These are phyloP conservation scores for Wickerhamomyces sp. DNA, from an alignment of 1,139 yeast species.

Conservation along the genomic window DNA sequence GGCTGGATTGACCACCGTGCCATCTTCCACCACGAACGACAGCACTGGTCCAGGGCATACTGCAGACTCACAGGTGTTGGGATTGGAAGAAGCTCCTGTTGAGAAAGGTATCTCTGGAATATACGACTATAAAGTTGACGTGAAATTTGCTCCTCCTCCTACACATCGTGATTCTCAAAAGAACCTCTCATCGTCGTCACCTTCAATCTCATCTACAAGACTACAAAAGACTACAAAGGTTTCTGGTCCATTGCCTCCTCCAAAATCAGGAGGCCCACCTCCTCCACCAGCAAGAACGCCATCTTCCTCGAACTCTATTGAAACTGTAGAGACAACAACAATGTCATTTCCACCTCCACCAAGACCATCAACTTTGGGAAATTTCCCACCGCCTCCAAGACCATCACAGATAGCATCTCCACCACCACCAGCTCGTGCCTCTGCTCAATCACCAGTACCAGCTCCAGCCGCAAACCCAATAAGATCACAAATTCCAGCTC, in stretches of 20 bases:
- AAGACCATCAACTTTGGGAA: conserved; percentile 1
- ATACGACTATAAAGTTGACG: conserved; percentile 24
- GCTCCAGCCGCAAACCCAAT: no score
- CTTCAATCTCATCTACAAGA: no score
- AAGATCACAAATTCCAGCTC: no score
- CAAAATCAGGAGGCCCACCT: conserved; percentile 3
- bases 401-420: conserved; percentile 21
- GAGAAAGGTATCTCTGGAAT: conserved; percentile 20
- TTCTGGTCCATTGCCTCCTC: no score
- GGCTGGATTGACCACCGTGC: no score
- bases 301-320: background rate
- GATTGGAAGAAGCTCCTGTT: conserved; percentile 8
- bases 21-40: no score
- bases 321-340: background rate
- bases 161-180: conserved; percentile 17
- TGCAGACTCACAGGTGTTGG: no score
- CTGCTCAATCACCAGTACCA: background rate
- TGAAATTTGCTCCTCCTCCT: conserved; percentile 31
- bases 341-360: conserved; percentile 4
- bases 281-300: conserved; percentile 2
- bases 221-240: background rate
- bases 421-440: no score
- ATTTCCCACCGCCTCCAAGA: conserved; percentile 26
- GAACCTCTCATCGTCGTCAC: no score
- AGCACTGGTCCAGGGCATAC: no score